A percentile compares a stretch with the other conserved stretches of the same genome.
phyloP scores from a whole-genome alignment of 2,329 filamentous ascomycete genomes.

The Colletotrichum sp. region DNA sequence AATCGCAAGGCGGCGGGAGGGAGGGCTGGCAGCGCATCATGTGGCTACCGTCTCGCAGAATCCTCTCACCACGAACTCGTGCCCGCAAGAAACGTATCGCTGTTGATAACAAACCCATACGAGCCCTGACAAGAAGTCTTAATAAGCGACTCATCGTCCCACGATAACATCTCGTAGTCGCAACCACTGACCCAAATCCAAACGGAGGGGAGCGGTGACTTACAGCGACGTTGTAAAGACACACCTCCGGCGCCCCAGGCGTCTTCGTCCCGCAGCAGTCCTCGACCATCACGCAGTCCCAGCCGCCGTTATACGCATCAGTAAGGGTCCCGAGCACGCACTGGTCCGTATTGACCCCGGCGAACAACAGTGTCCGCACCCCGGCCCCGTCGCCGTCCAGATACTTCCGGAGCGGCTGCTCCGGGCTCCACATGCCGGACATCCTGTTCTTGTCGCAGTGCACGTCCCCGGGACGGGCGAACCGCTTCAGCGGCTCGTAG shows the following conservation, averaged over 20 bases:
- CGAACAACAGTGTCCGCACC: conserved; percentile 57
- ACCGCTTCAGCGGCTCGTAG: conserved; percentile 48
- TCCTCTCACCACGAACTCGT: not conserved
- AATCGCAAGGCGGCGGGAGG: not conserved
- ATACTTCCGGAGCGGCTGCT: conserved; percentile 45
- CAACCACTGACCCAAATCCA: not conserved
- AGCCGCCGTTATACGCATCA: conserved; percentile 59
- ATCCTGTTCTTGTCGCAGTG: conserved; percentile 63
- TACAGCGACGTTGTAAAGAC: conserved; percentile 12
- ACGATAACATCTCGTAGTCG: not conserved
- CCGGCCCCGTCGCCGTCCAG: conserved; percentile 31
- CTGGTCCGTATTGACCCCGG: conserved; percentile 67
- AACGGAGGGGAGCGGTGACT: not conserved
- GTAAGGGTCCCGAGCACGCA: conserved; percentile 62
- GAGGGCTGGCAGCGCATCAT: not conserved
- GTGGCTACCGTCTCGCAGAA: not conserved
- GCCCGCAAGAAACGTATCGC: conserved; percentile 2
- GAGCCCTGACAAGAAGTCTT: not conserved
- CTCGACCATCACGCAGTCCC: conserved; percentile 18
- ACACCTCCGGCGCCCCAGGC: conserved; percentile 11
- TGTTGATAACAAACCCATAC: conserved; percentile 14
- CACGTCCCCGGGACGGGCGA: conserved; percentile 40
- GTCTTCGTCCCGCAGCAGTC: conserved; percentile 17
- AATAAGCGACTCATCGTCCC: not conserved
- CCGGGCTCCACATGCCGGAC: conserved; percentile 58